phyloP scores from a whole-genome alignment of 2,329 filamentous ascomycete genomes.

The Raffaelea deltoideospora region DNA sequence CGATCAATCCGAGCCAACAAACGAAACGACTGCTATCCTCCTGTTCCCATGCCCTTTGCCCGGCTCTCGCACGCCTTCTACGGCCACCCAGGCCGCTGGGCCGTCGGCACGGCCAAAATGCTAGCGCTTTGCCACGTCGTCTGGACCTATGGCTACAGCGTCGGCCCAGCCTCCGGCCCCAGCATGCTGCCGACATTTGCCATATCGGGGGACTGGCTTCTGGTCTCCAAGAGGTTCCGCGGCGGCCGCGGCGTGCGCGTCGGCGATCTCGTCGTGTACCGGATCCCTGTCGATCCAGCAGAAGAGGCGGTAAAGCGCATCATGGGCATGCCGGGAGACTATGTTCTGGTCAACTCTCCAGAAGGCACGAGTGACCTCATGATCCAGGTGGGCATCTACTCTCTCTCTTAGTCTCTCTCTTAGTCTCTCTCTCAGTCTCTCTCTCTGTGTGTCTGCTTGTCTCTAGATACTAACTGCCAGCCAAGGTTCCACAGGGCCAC shows the following conservation, averaged over 20 bases:
- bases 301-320: slow-evolving; percentile 64
- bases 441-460: neutral
- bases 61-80: slow-evolving; percentile 14
- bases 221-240: slow-evolving; percentile 53
- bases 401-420: neutral
- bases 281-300: slow-evolving; percentile 52
- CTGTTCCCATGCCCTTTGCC: slow-evolving; percentile 1
- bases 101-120: slow-evolving; percentile 30
- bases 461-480: neutral
- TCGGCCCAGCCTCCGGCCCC: slow-evolving; percentile 50
- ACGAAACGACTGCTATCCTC: too few species aligned
- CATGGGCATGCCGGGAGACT: slow-evolving; percentile 60
- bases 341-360: slow-evolving; percentile 52
- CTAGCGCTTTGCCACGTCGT: slow-evolving; percentile 34
- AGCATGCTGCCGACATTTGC: slow-evolving; percentile 83
- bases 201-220: slow-evolving; percentile 49
- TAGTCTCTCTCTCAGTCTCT: neutral
- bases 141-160: slow-evolving; percentile 44
- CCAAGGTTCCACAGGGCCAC: slow-evolving; percentile 74
- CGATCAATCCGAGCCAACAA: too few species aligned
- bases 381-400: slow-evolving; percentile 42
- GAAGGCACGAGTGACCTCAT: slow-evolving; percentile 33
- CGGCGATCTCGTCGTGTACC: slow-evolving; percentile 74
- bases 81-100: slow-evolving; percentile 24
- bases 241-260: slow-evolving; percentile 50